Evolutionary conservation across 2,329 filamentous ascomycete genomes (phyloP), one percentile per base, ranked within the genome.

Genomic region (Epichloe glyceriae): DNA sequence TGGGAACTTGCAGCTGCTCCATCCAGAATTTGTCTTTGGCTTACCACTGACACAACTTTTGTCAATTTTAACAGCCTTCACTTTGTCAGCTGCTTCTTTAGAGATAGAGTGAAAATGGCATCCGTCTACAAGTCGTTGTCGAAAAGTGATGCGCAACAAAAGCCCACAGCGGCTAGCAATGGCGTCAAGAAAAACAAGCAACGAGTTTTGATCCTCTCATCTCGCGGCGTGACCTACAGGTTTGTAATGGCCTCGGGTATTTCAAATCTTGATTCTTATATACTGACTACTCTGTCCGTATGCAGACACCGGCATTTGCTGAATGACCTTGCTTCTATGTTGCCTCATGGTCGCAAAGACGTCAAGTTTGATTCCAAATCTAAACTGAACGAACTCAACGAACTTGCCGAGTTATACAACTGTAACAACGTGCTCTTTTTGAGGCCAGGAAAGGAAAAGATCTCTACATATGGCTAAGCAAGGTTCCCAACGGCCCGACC

Each of bases 331-430:
- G 82, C 88, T 52, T 78, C 85, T 33, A 82, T 98, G 68, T 82
- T 98, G 57, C 93, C 93, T 2, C 93, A 98, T 67, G 83, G 84
- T 57, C 83, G 88, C 63, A 95, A 95, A 72, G 93, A 98, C 66
- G 88, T 86, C 60, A 98, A 98, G 70, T 87, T 96, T 58, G 93
- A 98, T 68, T 93, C 88, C 49, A 97, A 97, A 72, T 90, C 87
- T 38, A 89, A 93, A 73, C 77, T 89, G 59, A 78, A 82, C 76
- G 74, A 86, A 64, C 79, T 95, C 48, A 93, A 93, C 70, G 87
- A 90, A 63, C 71, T 80, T 41, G 74, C 75, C 52, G 80, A 85
- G 62, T 60, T 95, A 33, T 93, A 94, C 74, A 94, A 93, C 65
- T 94, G 88, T 78, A 95, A 95, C 71, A 91, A 94, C 65, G 80